Percentiles rank a stretch among this genome's conserved stretches.
Conservation (phyloP, 805 yeast species). For the Martiniozyma abietophila region DNA sequence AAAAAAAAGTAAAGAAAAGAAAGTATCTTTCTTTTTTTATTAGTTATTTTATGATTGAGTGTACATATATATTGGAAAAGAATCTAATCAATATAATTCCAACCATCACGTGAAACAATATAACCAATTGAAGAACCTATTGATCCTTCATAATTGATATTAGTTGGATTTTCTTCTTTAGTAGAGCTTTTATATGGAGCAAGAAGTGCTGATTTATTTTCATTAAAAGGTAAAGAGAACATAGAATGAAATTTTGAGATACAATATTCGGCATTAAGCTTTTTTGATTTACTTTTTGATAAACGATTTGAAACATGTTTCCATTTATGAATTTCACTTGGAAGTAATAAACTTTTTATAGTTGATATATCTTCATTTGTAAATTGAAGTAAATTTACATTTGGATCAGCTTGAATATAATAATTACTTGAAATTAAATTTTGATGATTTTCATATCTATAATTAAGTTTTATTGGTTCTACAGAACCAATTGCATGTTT, state of each 20-base stretch:
- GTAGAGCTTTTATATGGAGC: neutral
- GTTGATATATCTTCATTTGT: slow-evolving; percentile 25
- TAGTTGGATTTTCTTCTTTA: neutral
- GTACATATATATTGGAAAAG: too few species aligned
- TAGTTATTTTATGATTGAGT: too few species aligned
- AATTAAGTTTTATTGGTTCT: slow-evolving; percentile 5
- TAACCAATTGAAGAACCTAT: slow-evolving; percentile 27
- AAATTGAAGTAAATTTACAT: slow-evolving; percentile 18
- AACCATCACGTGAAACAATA: slow-evolving; percentile 24
- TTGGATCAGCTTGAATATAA: slow-evolving; percentile 21
- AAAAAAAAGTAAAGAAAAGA: too few species aligned
- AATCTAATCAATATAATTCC: slow-evolving; percentile 18
- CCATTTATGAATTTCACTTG: slow-evolving; percentile 28
- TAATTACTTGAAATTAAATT: slow-evolving; percentile 9
- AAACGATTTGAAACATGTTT: slow-evolving; percentile 24
- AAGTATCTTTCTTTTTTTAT: too few species aligned
- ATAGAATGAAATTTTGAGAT: slow-evolving; percentile 25
- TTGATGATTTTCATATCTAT: slow-evolving; percentile 14
- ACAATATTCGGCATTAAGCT: slow-evolving; percentile 24
- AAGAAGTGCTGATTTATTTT: slow-evolving; percentile 18
- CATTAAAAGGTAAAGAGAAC: slow-evolving; percentile 25
- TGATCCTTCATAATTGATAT: slow-evolving; percentile 23
- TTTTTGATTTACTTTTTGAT: slow-evolving; percentile 24
- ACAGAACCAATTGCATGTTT: neutral
- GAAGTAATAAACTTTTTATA: slow-evolving; percentile 21